Conservation (phyloP, 352 stramenopile species). For the Pythium chondricola region DNA sequence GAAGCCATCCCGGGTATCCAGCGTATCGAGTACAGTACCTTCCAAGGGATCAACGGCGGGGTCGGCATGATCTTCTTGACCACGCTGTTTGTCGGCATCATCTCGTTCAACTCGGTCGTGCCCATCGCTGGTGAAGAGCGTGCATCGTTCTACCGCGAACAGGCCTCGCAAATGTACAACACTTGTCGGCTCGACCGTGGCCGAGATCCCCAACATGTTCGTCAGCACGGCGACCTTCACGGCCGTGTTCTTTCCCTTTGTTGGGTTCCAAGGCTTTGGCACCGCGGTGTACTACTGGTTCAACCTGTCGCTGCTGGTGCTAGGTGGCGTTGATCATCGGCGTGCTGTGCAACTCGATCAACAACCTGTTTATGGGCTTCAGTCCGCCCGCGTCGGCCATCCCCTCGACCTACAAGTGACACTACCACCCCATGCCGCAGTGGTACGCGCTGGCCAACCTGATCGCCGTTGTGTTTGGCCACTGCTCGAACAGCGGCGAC, state of each 20-base stretch:
- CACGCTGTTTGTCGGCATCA: slow-evolving; percentile 58
- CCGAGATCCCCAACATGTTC: slow-evolving; percentile 40
- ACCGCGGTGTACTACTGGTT: slow-evolving; percentile 20
- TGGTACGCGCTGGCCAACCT: slow-evolving; percentile 13
- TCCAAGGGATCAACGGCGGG: slow-evolving; percentile 21
- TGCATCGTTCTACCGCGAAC: slow-evolving; percentile 91
- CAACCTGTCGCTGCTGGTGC: slow-evolving; percentile 12
- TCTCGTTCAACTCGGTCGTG: slow-evolving; percentile 56
- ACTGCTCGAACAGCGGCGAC: slow-evolving; percentile 6
- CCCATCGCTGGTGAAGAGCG: slow-evolving; percentile 63
- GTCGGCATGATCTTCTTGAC: slow-evolving; percentile 70
- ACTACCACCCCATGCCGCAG: slow-evolving; percentile 38
- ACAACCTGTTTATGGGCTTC: slow-evolving; percentile 68
- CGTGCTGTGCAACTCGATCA: slow-evolving; percentile 46
- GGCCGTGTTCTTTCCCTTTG: slow-evolving; percentile 26
- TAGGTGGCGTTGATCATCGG: slow-evolving; percentile 23
- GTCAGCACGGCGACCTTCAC: slow-evolving; percentile 13
- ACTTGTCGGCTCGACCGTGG: slow-evolving; percentile 43
- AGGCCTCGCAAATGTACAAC: slow-evolving; percentile 88
- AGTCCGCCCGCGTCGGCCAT: slow-evolving; percentile 44
- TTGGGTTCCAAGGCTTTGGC: slow-evolving; percentile 20
- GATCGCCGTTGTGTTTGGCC: slow-evolving; percentile 10
- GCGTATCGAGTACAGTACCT: slow-evolving; percentile 19
- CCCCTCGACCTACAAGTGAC: slow-evolving; percentile 38
- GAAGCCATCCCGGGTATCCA: background rate